Conservation (phyloP, 176 grass and related monocot genomes). For the Pontederia crassipes region DNA sequence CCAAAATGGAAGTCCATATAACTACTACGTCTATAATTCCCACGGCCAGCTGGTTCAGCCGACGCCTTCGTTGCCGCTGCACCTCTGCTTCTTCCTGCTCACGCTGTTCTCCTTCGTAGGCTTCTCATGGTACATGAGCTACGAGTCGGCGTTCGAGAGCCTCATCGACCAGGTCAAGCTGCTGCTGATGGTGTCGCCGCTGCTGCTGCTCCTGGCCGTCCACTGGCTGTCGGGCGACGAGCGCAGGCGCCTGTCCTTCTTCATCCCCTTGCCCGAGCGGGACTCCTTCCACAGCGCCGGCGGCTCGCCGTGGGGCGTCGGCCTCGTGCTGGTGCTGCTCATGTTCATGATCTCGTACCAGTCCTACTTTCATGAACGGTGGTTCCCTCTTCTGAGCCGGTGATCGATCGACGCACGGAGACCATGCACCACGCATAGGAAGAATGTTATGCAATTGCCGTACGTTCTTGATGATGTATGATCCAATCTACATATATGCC, state of each 20-base stretch:
- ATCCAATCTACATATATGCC: too few relatives aligned
- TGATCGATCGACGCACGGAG: too few relatives aligned
- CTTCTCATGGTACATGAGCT: constrained; percentile 56
- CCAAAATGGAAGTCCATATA: too few relatives aligned
- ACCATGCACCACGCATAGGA: too few relatives aligned
- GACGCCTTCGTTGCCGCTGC: too few relatives aligned
- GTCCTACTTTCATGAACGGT: constrained; percentile 26
- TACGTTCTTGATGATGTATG: too few relatives aligned
- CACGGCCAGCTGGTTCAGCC: too few relatives aligned
- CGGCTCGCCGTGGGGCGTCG: constrained; percentile 25
- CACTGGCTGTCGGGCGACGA: constrained; percentile 26
- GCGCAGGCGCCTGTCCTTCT: constrained; percentile 12
- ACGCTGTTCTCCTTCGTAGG: constrained; percentile 38
- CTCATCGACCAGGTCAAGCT: constrained; percentile 44
- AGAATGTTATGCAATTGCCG: too few relatives aligned
- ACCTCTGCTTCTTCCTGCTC: too few relatives aligned
- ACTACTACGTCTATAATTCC: too few relatives aligned
- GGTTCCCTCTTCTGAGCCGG: constrained; percentile 21
- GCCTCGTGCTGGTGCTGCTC: constrained; percentile 17
- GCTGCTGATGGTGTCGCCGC: constrained; percentile 57
- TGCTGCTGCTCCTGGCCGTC: constrained; percentile 30
- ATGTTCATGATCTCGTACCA: constrained; percentile 33
- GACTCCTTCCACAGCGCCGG: constrained; percentile 17
- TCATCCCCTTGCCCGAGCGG: constrained; percentile 5
- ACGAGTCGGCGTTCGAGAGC: constrained; percentile 49